Evolutionary conservation across 2,329 filamentous ascomycete species (phyloP), one percentile per base, ranked within the genome.

Genomic region (Colletotrichum sp.): DNA sequence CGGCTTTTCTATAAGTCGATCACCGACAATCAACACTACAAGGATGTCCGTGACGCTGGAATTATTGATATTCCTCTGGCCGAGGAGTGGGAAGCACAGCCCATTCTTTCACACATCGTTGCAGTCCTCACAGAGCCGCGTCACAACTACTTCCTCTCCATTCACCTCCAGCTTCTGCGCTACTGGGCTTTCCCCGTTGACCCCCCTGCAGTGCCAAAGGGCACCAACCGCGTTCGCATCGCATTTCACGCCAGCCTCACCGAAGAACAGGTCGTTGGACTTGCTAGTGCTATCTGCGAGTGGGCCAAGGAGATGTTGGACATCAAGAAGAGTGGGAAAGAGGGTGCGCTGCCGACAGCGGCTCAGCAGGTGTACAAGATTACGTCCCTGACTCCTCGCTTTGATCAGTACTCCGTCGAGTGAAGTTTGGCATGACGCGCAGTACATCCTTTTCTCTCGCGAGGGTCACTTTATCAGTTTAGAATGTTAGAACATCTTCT

Each of bases 201-300:
- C 10, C 80, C 82, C 65, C 87, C 86, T 2, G 84, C 84, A 6
- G 86, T 88, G 6, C 85, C 85, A 2, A 78, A 80, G 57, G 85
- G 85, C 0, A 80, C 83, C 24, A 81, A 81, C 63, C 81, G 87
- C n/a, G 79, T 88, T 6, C 81, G 85, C 28, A 75, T 88, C 3
- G 83, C 84, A 21, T 76, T 88, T 36, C 86, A 88, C 77, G 85
- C 85, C 4, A 80, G 80, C 9, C 87, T 87, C 68, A 87, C 84
- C 4, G 74, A 80, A 18, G 80, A 78, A 2, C 79, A 88, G 64
- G 78, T 87, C 7, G 71, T 81, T 36, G 78, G 43, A 4, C 26
- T 78, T n/a, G 69, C 63, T 4, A 57, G 21, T 26, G 24, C 69
- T 6, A 68, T 78, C 2, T 76, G 66, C 21, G 48, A 66, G 4